Percentiles rank a stretch among this genome's conserved stretches.
Evolutionary conservation across 1,139 yeast species (phyloP).

Genomic region (Meyerozyma carpophila): DNA sequence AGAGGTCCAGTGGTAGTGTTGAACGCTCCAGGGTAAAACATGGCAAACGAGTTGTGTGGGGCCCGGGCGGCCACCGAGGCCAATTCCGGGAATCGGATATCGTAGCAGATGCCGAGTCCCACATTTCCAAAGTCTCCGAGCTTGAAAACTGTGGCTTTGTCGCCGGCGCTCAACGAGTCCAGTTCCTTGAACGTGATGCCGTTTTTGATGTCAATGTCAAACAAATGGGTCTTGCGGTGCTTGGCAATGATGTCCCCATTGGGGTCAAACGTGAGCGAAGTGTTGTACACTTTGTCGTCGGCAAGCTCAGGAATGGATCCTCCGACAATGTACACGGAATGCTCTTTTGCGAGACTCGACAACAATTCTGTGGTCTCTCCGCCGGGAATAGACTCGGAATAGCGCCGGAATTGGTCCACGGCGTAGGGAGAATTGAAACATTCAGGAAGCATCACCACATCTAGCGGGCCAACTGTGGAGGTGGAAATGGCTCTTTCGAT

Average conservation of each 20-base stretch:
- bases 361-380: conserved; percentile 61
- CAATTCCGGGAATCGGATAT: conserved; percentile 85
- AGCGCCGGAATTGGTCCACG: conserved; percentile 76
- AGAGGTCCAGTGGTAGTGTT: conserved; percentile 94
- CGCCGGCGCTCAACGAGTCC: conserved; percentile 68
- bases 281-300: conserved; percentile 65
- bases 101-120: conserved; percentile 91
- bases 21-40: conserved; percentile 94
- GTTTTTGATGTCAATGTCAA: conserved; percentile 87
- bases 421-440: conserved; percentile 96
- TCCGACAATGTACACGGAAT: conserved; percentile 65
- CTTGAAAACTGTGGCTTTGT: conserved; percentile 70
- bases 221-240: conserved; percentile 84
- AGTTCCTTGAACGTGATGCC: conserved; percentile 86
- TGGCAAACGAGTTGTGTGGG: conserved; percentile 70
- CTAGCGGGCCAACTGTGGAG: conserved; percentile 43
- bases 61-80: conserved; percentile 75
- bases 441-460: conserved; percentile 75
- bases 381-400: conserved; percentile 70
- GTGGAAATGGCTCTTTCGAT: conserved; percentile 46
- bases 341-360: conserved; percentile 56
- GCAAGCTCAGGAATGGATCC: conserved; percentile 86
- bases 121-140: conserved; percentile 68
- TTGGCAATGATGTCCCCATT: conserved; percentile 72
- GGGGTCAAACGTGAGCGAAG: conserved; percentile 70